Percentiles rank a stretch among this genome's conserved stretches.
Conservation (phyloP, 169 alveolate species). For the Cryptosporidium baileyi region DNA sequence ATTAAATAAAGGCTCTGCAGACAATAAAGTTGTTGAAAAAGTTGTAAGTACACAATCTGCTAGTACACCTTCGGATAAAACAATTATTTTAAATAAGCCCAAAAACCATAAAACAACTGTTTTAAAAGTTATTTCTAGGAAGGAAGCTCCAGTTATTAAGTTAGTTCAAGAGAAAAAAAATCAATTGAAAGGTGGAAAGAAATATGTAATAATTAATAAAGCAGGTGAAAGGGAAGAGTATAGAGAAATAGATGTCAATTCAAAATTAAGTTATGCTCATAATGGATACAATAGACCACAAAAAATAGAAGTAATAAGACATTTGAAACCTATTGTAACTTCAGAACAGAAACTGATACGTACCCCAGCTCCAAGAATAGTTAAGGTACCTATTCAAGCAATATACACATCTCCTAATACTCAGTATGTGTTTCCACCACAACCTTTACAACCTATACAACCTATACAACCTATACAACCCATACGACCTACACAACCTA, state of each 20-base stretch:
- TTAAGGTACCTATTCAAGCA: not conserved
- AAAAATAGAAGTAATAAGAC: not conserved
- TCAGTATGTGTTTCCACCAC: conserved; percentile 10
- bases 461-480: not conserved
- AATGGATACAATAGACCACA: not conserved
- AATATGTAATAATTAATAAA: not conserved
- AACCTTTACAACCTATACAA: not conserved
- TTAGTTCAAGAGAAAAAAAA: not conserved
- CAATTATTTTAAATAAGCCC: no score
- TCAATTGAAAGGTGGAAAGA: not conserved
- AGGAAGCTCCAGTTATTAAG: no score
- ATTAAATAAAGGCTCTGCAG: no score
- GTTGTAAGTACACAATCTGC: no score
- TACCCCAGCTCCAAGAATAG: not conserved
- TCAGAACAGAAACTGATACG: not conserved
- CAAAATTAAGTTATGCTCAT: not conserved
- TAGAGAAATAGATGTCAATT: not conserved
- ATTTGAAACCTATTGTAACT: not conserved
- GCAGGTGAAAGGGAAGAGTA: conserved; percentile 14
- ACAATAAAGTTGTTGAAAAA: no score
- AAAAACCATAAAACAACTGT: no score
- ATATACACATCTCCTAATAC: no score
- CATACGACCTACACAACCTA: no score
- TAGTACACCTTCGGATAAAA: no score
- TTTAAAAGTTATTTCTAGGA: no score